Evolutionary conservation across 148 eudicot genomes (phyloP), one percentile per base, ranked within the genome.

Genomic region (Cornus kousa): DNA sequence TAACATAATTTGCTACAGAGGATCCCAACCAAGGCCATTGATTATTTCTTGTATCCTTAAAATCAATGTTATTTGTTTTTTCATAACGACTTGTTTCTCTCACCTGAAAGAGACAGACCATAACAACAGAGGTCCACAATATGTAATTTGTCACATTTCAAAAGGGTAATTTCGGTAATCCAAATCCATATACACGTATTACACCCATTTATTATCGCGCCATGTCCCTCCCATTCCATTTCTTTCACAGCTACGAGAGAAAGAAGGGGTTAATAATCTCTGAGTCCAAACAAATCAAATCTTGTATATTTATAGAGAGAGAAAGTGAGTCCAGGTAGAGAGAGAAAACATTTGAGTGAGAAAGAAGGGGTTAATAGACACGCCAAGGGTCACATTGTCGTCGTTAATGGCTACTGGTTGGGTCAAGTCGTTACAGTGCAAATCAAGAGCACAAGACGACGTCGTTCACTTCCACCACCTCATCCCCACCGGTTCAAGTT

Each of bases 371-470:
- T n/a, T n/a, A n/a, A n/a, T n/a, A n/a, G n/a, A n/a, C n/a, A n/a
- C 23, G 22, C 31, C 31, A 48, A 50, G 65, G 7, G 33, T 24
- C 20, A 11, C 67, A 70, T 9, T 50, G 72, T 20, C 50, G 43
- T 57, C 7, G 80, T 50, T 35, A 78, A 95, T 95, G 98, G 89
- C 97, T 71, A 83, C 88, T 9, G 88, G 88, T 59, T 96, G 99
- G 99, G 83, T 93, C 9, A 96, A 93, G 71, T 92, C 99, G 6
- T 74, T 90, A 70, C 97, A 95, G 68, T 96, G 99, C 87, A 96
- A 93, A 80, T 90, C 98, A 6, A 88, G 86, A 74, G 98, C 93
- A 0, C 76, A 78, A 14, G 94, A 96, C 81, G 99, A 93, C 80
- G 98, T 96, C 78, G 89, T 88, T 46, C 31, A 73, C 67, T 78